Percentiles rank a stretch among this genome's conserved stretches.
phyloP scores from a whole-genome alignment of 163 green algal species.

The Scenedesmus sp. region DNA sequence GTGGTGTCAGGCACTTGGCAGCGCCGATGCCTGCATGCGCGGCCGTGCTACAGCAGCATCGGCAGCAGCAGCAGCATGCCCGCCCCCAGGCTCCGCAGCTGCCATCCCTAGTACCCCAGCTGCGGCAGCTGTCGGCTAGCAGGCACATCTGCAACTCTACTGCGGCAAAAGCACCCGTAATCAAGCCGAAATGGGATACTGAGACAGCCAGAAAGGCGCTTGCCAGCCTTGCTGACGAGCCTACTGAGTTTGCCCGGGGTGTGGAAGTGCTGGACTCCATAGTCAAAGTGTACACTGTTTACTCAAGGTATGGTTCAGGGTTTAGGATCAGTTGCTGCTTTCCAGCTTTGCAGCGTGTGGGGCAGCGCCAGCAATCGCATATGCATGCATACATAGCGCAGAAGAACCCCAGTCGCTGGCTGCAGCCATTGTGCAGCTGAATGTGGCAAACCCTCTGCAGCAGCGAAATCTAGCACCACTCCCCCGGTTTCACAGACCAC shows the following conservation, averaged over 20 bases:
- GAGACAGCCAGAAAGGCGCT: slow-evolving; percentile 37
- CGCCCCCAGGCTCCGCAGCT: background rate
- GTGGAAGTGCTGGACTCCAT: slow-evolving; percentile 70
- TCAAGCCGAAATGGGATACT: slow-evolving; percentile 49
- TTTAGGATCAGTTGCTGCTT: background rate
- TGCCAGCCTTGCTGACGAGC: slow-evolving; percentile 34
- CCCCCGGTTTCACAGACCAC: no score
- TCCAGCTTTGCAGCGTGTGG: background rate
- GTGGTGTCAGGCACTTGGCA: background rate
- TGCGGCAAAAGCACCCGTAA: slow-evolving; percentile 1
- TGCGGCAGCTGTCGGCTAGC: background rate
- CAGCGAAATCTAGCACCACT: no score
- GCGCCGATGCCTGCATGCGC: slow-evolving; percentile 9
- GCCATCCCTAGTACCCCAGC: background rate
- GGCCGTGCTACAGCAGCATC: slow-evolving; percentile 4
- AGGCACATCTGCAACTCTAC: background rate
- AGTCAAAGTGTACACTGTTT: slow-evolving; percentile 78
- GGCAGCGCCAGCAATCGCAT: background rate
- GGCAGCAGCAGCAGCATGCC: background rate
- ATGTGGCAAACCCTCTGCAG: no score
- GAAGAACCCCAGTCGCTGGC: no score
- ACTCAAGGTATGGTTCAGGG: slow-evolving; percentile 37
- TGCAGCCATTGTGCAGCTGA: no score
- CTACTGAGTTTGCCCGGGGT: slow-evolving; percentile 33
- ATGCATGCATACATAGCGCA: slow-evolving; percentile 4